Percentiles rank a stretch among this genome's conserved stretches.
Conservation (phyloP, 306 rosid genomes). For the Mimosa pudica region DNA sequence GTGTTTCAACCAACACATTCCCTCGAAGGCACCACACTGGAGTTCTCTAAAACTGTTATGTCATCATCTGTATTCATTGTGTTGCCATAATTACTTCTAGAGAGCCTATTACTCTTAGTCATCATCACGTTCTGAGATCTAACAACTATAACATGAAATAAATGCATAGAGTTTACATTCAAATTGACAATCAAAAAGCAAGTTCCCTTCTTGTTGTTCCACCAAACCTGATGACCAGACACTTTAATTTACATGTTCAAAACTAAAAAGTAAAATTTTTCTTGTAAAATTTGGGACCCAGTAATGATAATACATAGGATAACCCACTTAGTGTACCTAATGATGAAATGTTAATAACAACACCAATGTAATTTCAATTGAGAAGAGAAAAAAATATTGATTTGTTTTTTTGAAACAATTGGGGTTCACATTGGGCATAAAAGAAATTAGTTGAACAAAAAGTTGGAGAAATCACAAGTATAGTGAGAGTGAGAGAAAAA, state of each 20-base stretch:
- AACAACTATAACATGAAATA: slow-evolving; percentile 6
- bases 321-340: background rate
- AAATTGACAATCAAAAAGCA: background rate
- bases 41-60: slow-evolving; percentile 69
- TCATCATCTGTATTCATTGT: slow-evolving; percentile 56
- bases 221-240: background rate
- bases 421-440: background rate
- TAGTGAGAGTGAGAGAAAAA: too few species aligned
- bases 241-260: background rate
- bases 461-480: background rate
- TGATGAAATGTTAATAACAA: background rate
- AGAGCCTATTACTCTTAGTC: slow-evolving; percentile 51
- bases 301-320: background rate
- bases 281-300: background rate
- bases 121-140: slow-evolving; percentile 32
- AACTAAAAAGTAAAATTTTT: background rate
- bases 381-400: background rate
- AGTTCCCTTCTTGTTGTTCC: background rate
- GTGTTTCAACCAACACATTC: slow-evolving; percentile 66
- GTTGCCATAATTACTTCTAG: slow-evolving; percentile 57
- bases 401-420: background rate
- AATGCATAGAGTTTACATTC: background rate
- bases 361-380: background rate
- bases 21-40: slow-evolving; percentile 51
- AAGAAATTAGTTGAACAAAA: background rate